Base-by-base conservation (phyloP, 805 yeast genomes). In the Osmozyma mogii region DNA sequence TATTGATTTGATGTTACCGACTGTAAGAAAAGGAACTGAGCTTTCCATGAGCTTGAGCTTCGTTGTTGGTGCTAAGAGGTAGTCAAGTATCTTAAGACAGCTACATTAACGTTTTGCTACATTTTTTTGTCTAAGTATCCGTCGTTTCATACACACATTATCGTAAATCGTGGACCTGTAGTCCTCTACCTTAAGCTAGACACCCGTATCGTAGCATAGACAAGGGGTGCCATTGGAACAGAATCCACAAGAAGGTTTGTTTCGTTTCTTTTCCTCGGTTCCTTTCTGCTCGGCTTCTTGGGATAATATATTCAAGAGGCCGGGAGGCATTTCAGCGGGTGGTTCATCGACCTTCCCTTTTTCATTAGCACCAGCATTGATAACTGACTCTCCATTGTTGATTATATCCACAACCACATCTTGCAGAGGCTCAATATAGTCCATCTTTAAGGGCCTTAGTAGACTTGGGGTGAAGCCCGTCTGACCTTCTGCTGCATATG, bases 171-270 rank as follows among this genome's bases (percentile, higher is more conserved):
- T n/a, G n/a, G n/a, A n/a, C n/a, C n/a, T n/a, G n/a, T n/a, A n/a
- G n/a, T n/a, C n/a, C n/a, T n/a, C n/a, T n/a, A n/a, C n/a, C n/a
- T n/a, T n/a, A 22, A 22, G 46, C 24, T 40, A 36, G 28, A 35
- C 31, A 10, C 62, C 68, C 8, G 61, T 56, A 28, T 61, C 69
- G 27, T 61, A 45, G 37, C 69, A 62, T 27, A 62, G 45, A 32
- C 69, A 63, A 4, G 68, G 64, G 1, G 61, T 52, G 25, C 56
- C 64, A 22, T 49, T 52, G 21, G 52, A 43, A 37, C 69, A 62
- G 34, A 57, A 59, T 4, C 65, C 63, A 6, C 20, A 22, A 7
- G 23, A 12, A 27, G 16, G 15, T 27, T 25, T 8, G 30, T 19
- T 11, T 27, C 30, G 11, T 27, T 25, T 18, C n/a, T 11, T 28